Conservation (phyloP, 768 basidiomycete species). For the Calocybe gangraenosa region DNA sequence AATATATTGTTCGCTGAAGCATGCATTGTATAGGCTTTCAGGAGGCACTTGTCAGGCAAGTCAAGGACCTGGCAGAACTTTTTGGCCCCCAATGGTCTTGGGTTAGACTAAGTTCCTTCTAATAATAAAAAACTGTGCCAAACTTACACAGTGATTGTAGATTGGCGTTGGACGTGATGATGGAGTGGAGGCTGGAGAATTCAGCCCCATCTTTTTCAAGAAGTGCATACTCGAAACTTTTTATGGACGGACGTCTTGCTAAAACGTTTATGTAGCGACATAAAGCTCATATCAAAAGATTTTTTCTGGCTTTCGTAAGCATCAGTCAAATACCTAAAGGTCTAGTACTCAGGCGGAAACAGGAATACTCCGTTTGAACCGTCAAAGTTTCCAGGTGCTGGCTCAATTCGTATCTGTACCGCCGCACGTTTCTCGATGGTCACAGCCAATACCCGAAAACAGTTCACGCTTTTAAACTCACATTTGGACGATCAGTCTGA, state of each 20-base stretch:
- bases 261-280: conserved; percentile 8
- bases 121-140: background rate
- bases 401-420: conserved; percentile 47
- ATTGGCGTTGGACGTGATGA: conserved; percentile 64
- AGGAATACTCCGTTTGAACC: conserved; percentile 45
- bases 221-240: conserved; percentile 22
- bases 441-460: conserved; percentile 10
- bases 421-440: conserved; percentile 31
- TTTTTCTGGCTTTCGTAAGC: conserved; percentile 56
- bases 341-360: background rate
- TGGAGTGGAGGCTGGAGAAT: conserved; percentile 52
- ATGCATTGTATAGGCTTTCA: conserved; percentile 37
- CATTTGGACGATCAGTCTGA: conserved; percentile 56
- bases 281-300: conserved; percentile 37
- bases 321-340: background rate
- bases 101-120: conserved; percentile 26
- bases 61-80: conserved; percentile 49
- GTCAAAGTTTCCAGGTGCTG: conserved; percentile 48
- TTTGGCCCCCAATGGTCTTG: conserved; percentile 52
- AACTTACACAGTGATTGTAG: conserved; percentile 17
- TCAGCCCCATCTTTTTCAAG: conserved; percentile 59
- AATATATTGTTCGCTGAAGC: background rate
- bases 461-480: conserved; percentile 45
- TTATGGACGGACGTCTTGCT: conserved; percentile 17
- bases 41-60: conserved; percentile 53